These are phyloP conservation scores for Puya raimondii DNA, from an alignment of 176 grass and related monocot species.

Conservation along the genomic window DNA sequence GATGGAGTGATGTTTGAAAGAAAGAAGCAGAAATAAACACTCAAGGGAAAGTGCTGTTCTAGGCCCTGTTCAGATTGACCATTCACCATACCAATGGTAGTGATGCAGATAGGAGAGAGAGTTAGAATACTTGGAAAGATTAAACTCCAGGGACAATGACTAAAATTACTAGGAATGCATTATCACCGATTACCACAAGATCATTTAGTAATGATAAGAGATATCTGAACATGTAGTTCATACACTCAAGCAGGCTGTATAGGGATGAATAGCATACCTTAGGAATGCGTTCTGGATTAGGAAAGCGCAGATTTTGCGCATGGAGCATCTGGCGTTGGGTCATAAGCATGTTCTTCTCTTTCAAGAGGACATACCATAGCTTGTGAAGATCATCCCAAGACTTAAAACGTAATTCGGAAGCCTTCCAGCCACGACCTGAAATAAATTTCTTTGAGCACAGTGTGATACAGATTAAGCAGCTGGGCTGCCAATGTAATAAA, in stretches of 20 bases:
- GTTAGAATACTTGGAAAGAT: too few species aligned
- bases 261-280: conserved; percentile 40
- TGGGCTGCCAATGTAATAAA: background rate
- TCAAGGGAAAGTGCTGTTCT: too few species aligned
- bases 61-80: too few species aligned
- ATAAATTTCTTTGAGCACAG: background rate
- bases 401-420: conserved; percentile 78
- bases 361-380: conserved; percentile 84
- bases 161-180: too few species aligned
- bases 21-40: too few species aligned
- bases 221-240: too few species aligned
- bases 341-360: conserved; percentile 99
- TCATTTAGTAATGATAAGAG: too few species aligned
- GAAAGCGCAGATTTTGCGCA: conserved; percentile 62
- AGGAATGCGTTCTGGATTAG: conserved; percentile 78
- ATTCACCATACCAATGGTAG: too few species aligned
- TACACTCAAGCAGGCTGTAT: background rate
- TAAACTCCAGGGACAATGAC: too few species aligned
- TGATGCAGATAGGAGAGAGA: too few species aligned
- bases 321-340: conserved; percentile 80
- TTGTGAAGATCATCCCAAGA: conserved; percentile 97
- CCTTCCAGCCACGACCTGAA: conserved; percentile 87
- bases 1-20: too few species aligned
- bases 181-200: too few species aligned
- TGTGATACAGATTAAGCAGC: background rate